phyloP scores from a whole-genome alignment of 2,329 filamentous ascomycete species.

The Xylaria multiplex region DNA sequence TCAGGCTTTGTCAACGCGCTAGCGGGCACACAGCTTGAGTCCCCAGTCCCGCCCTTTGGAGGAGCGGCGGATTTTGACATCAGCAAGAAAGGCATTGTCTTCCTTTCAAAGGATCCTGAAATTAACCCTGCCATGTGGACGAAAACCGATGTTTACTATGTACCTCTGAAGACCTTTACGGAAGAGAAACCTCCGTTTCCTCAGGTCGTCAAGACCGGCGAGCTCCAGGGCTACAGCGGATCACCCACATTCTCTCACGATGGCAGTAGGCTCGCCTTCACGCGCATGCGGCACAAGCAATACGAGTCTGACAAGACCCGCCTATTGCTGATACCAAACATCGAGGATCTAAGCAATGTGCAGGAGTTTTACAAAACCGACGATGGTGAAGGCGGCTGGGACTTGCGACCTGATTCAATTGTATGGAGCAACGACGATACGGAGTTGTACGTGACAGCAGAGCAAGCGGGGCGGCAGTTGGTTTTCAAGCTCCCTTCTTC shows the following conservation, averaged over 20 bases:
- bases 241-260: conserved; percentile 78
- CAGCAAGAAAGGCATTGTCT: conserved; percentile 71
- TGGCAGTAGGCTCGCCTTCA: conserved; percentile 77
- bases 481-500: conserved; percentile 71
- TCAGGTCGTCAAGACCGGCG: conserved; percentile 65
- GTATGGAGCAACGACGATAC: conserved; percentile 68
- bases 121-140: conserved; percentile 79
- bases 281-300: conserved; percentile 78
- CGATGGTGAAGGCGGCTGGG: conserved; percentile 72
- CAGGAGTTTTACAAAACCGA: conserved; percentile 70
- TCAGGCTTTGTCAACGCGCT: conserved; percentile 71
- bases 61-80: conserved; percentile 84
- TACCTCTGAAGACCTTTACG: conserved; percentile 70
- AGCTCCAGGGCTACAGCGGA: conserved; percentile 71
- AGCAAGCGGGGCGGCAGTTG: conserved; percentile 71
- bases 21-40: conserved; percentile 67
- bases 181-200: conserved; percentile 61
- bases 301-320: conserved; percentile 86
- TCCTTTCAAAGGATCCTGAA: conserved; percentile 78
- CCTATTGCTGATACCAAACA: conserved; percentile 71
- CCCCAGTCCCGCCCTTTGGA: conserved; percentile 81
- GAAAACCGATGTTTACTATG: conserved; percentile 82
- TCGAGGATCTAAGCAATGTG: conserved; percentile 65
- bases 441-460: conserved; percentile 77
- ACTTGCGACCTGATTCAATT: conserved; percentile 65